Evolutionary conservation across 768 basidiomycete genomes (phyloP).

Genomic region (Holtermannia corniformis): DNA sequence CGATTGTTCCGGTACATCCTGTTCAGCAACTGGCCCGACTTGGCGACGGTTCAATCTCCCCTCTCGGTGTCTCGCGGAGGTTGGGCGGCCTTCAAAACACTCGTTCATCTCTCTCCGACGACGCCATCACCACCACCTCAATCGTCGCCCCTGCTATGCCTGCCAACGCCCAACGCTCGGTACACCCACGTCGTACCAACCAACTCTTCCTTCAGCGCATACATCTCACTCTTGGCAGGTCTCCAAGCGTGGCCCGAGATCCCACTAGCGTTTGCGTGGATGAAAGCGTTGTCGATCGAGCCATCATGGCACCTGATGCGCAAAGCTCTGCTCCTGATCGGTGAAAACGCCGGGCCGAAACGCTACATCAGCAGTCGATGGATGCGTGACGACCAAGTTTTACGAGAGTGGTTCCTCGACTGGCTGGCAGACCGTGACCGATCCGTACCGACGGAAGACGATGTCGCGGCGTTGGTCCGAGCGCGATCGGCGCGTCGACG

Average conservation of each 20-base stretch:
- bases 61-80: slow-evolving; percentile 39
- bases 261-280: slow-evolving; percentile 62
- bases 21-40: slow-evolving; percentile 51
- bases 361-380: slow-evolving; percentile 16
- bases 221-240: slow-evolving; percentile 55
- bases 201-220: slow-evolving; percentile 51
- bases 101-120: neutral
- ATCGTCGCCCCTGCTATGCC: neutral
- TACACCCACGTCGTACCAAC: slow-evolving; percentile 48
- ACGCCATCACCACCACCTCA: neutral
- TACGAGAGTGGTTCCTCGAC: slow-evolving; percentile 25
- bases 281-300: slow-evolving; percentile 51
- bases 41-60: slow-evolving; percentile 41
- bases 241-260: slow-evolving; percentile 52
- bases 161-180: slow-evolving; percentile 9
- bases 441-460: slow-evolving; percentile 19
- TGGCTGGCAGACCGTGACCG: slow-evolving; percentile 13
- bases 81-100: slow-evolving; percentile 9
- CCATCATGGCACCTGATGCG: slow-evolving; percentile 55
- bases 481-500: neutral
- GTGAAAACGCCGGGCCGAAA: slow-evolving; percentile 54
- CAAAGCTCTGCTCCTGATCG: slow-evolving; percentile 59
- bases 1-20: slow-evolving; percentile 52
- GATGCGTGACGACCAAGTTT: slow-evolving; percentile 25
- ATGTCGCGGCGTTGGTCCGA: slow-evolving; percentile 10